Base-by-base conservation (phyloP, 257 asterid species). In the Cruciata laevipes region DNA sequence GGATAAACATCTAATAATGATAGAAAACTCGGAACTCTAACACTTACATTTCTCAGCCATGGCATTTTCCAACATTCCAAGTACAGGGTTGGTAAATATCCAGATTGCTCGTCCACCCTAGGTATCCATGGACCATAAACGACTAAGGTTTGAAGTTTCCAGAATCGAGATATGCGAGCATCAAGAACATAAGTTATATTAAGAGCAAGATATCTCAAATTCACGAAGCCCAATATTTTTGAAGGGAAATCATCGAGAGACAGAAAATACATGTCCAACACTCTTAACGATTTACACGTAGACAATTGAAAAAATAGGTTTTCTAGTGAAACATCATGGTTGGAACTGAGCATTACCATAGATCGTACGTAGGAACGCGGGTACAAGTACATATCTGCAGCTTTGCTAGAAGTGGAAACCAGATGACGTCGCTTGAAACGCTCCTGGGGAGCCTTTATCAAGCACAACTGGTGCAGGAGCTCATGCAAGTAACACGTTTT, bases 401-500 rank as follows among this genome's bases (percentile, higher is more conserved):
- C 42, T 23, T 63, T 58, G 31, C 69, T 74, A 18, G 71, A 68
- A 27, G 68, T 65, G 32, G 68, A 61, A 56, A 74, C 30, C 13
- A 70, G 70, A 53, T 73, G 86, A 13, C 72, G 66, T 0, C 37
- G 40, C 76, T 74, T 63, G 72, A 82, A 75, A 84, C 67, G 75
- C 53, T 82, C 73, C 58, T 42, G 65, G n/a, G 60, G 31, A 16
- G 82, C 79, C 75, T 76, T 76, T 72, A 60, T 73, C 71, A 76
- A 21, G 87, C 87, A 77, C 18, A 75, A 74, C 0, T 77, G 75
- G 14, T 74, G 75, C 55, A 82, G 64, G 27, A 72, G 55, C 51
- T 79, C 84, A 65, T 82, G 83, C 49, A 82, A 42, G 33, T 65
- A 63, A 62, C 84, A 82, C 17, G 71, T 69, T 52, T 68, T 79